A percentile compares a stretch with the other conserved stretches of the same genome.
These are phyloP conservation scores for Umbilicaria muhlenbergii DNA, from an alignment of 495 filamentous ascomycete genomes.

Conservation along the genomic window DNA sequence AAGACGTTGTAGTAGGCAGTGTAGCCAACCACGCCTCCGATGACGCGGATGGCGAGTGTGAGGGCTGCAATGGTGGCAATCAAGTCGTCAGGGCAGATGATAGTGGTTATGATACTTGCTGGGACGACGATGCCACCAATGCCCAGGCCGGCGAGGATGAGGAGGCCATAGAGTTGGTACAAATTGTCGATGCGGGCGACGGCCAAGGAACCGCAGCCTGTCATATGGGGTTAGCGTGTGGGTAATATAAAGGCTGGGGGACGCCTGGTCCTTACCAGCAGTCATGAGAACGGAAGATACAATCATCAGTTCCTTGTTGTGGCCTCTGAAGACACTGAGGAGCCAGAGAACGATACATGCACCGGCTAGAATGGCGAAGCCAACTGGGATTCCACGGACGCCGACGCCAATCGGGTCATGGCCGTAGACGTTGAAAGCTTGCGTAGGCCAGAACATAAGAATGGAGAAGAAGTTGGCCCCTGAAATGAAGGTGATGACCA, in stretches of 20 bases:
- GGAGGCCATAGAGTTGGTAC: constrained; percentile 40
- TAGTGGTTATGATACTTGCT: constrained; percentile 54
- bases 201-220: constrained; percentile 46
- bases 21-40: constrained; percentile 58
- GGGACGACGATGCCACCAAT: constrained; percentile 64
- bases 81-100: constrained; percentile 56
- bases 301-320: constrained; percentile 49
- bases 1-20: constrained; percentile 67
- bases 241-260: neutral
- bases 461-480: constrained; percentile 66
- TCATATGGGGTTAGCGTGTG: neutral
- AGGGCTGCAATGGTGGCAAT: constrained; percentile 61
- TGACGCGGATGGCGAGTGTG: constrained; percentile 56
- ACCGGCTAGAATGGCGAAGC: constrained; percentile 45
- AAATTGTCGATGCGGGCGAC: constrained; percentile 42
- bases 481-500: constrained; percentile 58
- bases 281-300: constrained; percentile 51
- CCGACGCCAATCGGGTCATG: constrained; percentile 53
- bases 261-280: constrained; percentile 26
- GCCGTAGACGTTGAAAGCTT: constrained; percentile 61
- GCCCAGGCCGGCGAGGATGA: constrained; percentile 49
- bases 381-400: constrained; percentile 48
- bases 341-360: constrained; percentile 47
- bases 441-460: constrained; percentile 57
- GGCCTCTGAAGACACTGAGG: constrained; percentile 42